Evolutionary conservation across 306 rosid species (phyloP).

Genomic region (Hippophae tibetana): DNA sequence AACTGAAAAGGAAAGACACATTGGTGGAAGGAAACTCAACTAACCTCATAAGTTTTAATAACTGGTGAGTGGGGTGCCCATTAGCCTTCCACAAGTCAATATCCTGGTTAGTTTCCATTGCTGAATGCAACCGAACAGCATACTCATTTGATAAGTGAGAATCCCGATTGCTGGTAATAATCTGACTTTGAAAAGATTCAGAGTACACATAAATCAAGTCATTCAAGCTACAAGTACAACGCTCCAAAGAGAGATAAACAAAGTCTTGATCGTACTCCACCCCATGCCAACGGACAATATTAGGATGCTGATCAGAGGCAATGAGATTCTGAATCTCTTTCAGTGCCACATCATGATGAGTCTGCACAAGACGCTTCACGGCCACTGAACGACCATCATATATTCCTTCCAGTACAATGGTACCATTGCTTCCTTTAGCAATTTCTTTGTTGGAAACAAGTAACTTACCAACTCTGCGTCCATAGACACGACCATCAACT

Average conservation of each 20-base stretch:
- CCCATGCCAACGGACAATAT: slow-evolving; percentile 70
- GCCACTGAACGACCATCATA: slow-evolving; percentile 68
- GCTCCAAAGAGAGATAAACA: slow-evolving; percentile 62
- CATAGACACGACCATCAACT: slow-evolving; percentile 28
- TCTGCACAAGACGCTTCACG: slow-evolving; percentile 62
- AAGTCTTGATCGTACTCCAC: slow-evolving; percentile 73
- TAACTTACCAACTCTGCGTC: slow-evolving; percentile 52
- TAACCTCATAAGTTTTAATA: slow-evolving; percentile 66
- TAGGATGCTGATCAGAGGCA: slow-evolving; percentile 61
- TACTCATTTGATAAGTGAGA: slow-evolving; percentile 8
- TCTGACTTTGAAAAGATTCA: slow-evolving; percentile 21
- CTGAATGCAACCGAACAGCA: slow-evolving; percentile 8
- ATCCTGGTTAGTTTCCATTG: slow-evolving; percentile 13
- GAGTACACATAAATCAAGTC: slow-evolving; percentile 41
- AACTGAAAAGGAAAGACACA: background rate
- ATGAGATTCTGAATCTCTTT: slow-evolving; percentile 69
- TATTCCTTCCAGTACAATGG: slow-evolving; percentile 54
- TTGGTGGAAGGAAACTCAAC: slow-evolving; percentile 5
- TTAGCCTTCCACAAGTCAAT: slow-evolving; percentile 47
- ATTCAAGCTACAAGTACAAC: slow-evolving; percentile 52
- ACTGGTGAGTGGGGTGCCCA: slow-evolving; percentile 46
- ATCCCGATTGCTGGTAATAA: slow-evolving; percentile 9
- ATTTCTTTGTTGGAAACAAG: slow-evolving; percentile 51
- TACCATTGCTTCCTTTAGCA: slow-evolving; percentile 75
- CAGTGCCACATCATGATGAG: slow-evolving; percentile 51